Base-by-base conservation (phyloP, 805 yeast species). In the Yarrowia porcina region DNA sequence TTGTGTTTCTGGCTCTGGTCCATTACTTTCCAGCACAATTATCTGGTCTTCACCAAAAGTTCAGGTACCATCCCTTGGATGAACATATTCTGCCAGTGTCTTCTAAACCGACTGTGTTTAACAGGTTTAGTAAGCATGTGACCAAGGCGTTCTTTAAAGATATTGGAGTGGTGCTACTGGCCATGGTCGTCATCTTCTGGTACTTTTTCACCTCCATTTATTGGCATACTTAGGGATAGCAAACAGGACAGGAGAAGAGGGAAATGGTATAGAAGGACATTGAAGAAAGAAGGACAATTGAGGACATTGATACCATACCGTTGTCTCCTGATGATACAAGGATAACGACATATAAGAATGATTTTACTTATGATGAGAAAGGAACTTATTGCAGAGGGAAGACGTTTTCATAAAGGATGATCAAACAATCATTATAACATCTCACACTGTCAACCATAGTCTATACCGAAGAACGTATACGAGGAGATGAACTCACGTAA, bases 131-230 rank as follows among this genome's bases (percentile, higher is more conserved):
- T 23, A 33, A 25, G 12, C 59, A 52, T 7, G n/a, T 36, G 8
- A 52, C 38, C 44, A 52, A 52, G 44, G 44, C 59, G 0, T 36
- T 52, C 20, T 52, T 52, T 20, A 52, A 52, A 15, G 59, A 52
- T 18, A 13, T 52, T 35, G 59, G 44, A 10, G 38, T 52, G 27
- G 59, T 52, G 17, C 17, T 36, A 1, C 6, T 36, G 23, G 32
- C 33, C 18, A 52, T 52, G 59, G 30, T 36, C 21, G 38, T 52
- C 18, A 35, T 52, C 12, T 36, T 52, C 32, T 52, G 59, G 59
- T 52, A 52, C 33, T 52, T 52, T 25, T 36, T 52, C 44, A 52
- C 59, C 7, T 35, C 59, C 44, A 52, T 52, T 25, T 52, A 52
- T 13, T 52, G 59, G 59, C 28, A 49, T 13, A 45, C 50, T 15